Base-by-base conservation (phyloP, 371 early-diverging fungal genomes). In the Haplosporangium sp. region DNA sequence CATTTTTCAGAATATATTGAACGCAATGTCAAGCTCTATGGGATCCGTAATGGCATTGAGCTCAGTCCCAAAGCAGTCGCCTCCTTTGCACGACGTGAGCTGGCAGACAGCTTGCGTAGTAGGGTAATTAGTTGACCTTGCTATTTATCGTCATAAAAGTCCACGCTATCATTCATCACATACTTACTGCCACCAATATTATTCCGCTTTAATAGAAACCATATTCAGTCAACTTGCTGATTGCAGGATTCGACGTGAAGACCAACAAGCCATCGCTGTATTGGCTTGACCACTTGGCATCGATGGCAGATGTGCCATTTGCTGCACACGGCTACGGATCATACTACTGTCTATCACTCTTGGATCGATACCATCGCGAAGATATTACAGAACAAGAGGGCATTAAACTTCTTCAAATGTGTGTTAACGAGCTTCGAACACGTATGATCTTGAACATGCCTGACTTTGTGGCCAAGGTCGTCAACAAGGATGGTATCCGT, bases 1-100 rank as follows among this genome's bases (percentile, higher is more conserved):
- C 93, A 95, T 79, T 98, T 98, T 88, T 92, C 96, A 57, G 99
- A 98, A 87, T 98, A 94, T 84, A 94, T 98, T 71, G 96, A 96
- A 83, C 89, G 94, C 75, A 98, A 98, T 84, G 87, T 94, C 69
- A 90, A 93, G 83, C 90, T 98, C n/a, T 96, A 96, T 83, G 91
- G 92, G 50, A 95, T 98, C 73, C 76, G 79, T 35, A 92, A 97
- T 77, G 94, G 94, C 20, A 87, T 93, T 61, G 94, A 94, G 63
- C 85, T 98, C 72, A 88, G 91, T 52, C 91, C 96, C 11, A 88
- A 88, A 62, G 96, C 94, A 6, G 88, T 91, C n/a, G 95, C 98
- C 5, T 91, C 86, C 65, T 98, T 92, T 84, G 93, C 95, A 44
- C 85, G 98, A 68, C 88, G 94, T 69, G 95, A 96, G 77, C 84